Evolutionary conservation across 495 filamentous ascomycete genomes (phyloP).

Genomic region (Rostrohypoxylon terebratum): DNA sequence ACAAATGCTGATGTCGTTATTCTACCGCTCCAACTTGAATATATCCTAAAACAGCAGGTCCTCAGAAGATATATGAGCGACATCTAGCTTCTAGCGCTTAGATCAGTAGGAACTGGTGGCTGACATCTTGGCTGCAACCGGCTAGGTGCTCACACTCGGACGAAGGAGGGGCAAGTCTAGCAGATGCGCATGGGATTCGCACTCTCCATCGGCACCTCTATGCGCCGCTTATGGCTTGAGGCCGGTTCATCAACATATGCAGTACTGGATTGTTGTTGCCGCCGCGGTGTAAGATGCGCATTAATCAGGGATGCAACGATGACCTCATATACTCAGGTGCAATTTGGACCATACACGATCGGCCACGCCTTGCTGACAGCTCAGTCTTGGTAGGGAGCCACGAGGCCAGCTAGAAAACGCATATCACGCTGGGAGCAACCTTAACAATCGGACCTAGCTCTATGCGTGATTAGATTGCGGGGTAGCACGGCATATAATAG

Average conservation of each 20-base stretch:
- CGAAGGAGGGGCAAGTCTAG: conserved; percentile 15
- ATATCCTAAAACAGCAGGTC: conserved; percentile 37
- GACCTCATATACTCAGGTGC: conserved; percentile 39
- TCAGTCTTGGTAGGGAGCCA: conserved; percentile 32
- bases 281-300: conserved; percentile 7
- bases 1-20: conserved; percentile 16
- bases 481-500: conserved; percentile 46
- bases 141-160: conserved; percentile 14
- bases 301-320: conserved; percentile 29
- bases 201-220: not conserved
- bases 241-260: conserved; percentile 23
- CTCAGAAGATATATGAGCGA: conserved; percentile 19
- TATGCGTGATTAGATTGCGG: conserved; percentile 42
- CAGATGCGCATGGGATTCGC: conserved; percentile 3
- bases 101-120: conserved; percentile 11
- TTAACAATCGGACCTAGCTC: conserved; percentile 30
- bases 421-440: conserved; percentile 34
- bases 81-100: conserved; percentile 12
- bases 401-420: conserved; percentile 40
- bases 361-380: conserved; percentile 41
- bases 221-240: conserved; percentile 14
- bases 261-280: no score
- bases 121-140: conserved; percentile 29
- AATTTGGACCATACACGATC: conserved; percentile 25
- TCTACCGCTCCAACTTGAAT: conserved; percentile 14